Evolutionary conservation across 352 stramenopile genomes (phyloP).

Genomic region (Stramenopiles sp.): DNA sequence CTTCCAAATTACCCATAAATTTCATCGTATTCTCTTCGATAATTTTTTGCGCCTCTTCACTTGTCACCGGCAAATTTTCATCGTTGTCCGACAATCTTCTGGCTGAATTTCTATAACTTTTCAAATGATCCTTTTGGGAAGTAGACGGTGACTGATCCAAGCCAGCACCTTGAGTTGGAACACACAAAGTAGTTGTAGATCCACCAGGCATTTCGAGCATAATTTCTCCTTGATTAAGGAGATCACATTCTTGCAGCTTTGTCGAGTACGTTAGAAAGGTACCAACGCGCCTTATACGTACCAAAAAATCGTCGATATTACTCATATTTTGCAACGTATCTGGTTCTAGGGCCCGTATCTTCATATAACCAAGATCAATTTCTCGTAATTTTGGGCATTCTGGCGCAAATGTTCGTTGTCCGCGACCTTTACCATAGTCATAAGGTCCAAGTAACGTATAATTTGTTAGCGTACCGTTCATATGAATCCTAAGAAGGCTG

Average conservation of each 20-base stretch:
- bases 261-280: background rate
- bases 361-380: background rate
- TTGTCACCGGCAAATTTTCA: background rate
- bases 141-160: background rate
- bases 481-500: background rate
- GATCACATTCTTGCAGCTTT: background rate
- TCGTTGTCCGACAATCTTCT: background rate
- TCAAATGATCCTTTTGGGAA: background rate
- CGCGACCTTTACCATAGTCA: too few species aligned
- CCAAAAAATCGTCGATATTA: background rate
- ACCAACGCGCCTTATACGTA: background rate
- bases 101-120: too few species aligned
- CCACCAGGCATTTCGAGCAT: background rate
- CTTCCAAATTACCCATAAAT: too few species aligned
- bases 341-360: background rate
- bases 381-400: background rate
- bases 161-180: background rate
- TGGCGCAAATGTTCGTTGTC: too few species aligned
- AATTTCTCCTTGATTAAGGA: background rate
- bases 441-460: background rate
- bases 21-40: too few species aligned
- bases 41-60: background rate
- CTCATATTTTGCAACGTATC: background rate
- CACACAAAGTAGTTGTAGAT: background rate
- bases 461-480: background rate